These are phyloP conservation scores for Cladosporium oxysporum DNA, from an alignment of 2,329 filamentous ascomycete species.

Conservation along the genomic window DNA sequence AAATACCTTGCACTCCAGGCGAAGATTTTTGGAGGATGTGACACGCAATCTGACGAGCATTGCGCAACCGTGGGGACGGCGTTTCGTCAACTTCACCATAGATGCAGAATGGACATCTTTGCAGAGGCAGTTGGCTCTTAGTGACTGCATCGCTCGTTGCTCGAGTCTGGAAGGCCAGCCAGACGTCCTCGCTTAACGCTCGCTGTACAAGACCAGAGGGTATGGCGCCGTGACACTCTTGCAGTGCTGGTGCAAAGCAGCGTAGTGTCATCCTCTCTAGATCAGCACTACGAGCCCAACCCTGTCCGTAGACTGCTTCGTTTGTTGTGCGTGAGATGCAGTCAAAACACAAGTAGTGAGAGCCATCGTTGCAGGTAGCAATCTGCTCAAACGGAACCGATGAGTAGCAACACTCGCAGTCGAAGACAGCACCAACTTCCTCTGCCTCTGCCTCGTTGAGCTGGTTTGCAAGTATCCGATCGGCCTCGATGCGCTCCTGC, in stretches of 20 bases:
- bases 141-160: constrained; percentile 74
- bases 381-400: constrained; percentile 72
- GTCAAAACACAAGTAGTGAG: constrained; percentile 75
- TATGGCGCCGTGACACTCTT: constrained; percentile 71
- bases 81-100: constrained; percentile 81
- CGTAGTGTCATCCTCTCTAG: constrained; percentile 70
- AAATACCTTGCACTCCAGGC: constrained; percentile 49
- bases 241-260: constrained; percentile 74
- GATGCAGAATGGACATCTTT: constrained; percentile 85
- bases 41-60: constrained; percentile 27
- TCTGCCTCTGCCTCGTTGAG: constrained; percentile 54
- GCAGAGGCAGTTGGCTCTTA: constrained; percentile 71
- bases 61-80: constrained; percentile 26
- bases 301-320: constrained; percentile 90
- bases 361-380: constrained; percentile 66
- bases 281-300: constrained; percentile 81
- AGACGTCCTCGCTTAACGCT: constrained; percentile 73
- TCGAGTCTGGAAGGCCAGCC: constrained; percentile 75
- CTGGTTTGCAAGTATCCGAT: constrained; percentile 45
- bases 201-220: constrained; percentile 68
- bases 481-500: constrained; percentile 42
- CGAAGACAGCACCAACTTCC: constrained; percentile 52
- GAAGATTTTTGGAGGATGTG: constrained; percentile 33
- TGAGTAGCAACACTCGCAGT: constrained; percentile 79
- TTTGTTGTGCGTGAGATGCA: constrained; percentile 81